Evolutionary conservation across 2,329 filamentous ascomycete species (phyloP), one percentile per base, ranked within the genome.

Genomic region (Talaromyces funiculosus): DNA sequence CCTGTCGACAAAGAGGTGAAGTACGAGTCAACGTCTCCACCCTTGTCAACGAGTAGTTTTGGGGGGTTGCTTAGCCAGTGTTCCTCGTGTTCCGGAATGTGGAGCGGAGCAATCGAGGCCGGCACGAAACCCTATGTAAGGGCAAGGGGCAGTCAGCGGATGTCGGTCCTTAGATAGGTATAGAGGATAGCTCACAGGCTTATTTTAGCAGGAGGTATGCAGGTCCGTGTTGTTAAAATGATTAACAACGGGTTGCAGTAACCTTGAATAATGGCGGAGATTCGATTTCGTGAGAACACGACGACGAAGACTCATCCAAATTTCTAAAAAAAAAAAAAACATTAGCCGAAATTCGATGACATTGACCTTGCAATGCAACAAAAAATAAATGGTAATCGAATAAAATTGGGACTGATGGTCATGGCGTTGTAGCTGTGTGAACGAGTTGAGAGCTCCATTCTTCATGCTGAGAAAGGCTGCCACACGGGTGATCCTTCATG

Each of bases 11-110:
- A 61, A 71, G 66, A 72, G 70, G 71, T 72, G 70, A 75, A 78
- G 73, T 62, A 77, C 76, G 76, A 78, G 72, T 73, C 66, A 78
- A 78, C 76, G 76, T 73, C 75, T 78, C 76, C 75, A 75, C 74
- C 72, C 68, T 69, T 72, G 69, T 67, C 69, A 70, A 68, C 66
- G 55, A 62, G 64, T 68, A 69, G 66, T 67, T 71, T 53, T 62
- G 20, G 69, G 64, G 66, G 66, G 64, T 65, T 65, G 64, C 57
- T 57, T n/a, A 40, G 53, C 63, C 63, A 64, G 63, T 61, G 66
- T 69, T 68, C 69, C 70, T 72, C 61, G 68, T 67, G 66, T 68
- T 69, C 68, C 67, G 69, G 73, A 75, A 75, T 72, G 72, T 73
- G 71, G 71, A 68, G 66, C 64, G 70, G 70, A 67, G 64, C 63